Conservation (phyloP, 2,329 filamentous ascomycete genomes). For the Diplodia corticola region DNA sequence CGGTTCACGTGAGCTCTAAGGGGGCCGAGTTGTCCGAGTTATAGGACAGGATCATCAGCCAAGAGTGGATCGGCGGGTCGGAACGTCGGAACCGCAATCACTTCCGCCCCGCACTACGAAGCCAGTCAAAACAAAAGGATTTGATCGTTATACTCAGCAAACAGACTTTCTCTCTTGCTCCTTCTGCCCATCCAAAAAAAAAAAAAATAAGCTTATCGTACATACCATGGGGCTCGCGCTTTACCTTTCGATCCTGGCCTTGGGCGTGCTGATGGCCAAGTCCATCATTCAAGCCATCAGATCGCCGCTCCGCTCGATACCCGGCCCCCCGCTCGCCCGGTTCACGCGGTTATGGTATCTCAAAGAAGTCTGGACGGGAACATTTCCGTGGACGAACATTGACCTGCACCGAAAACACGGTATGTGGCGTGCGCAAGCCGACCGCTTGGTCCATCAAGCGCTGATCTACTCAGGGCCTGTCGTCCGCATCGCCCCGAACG, state of each 20-base stretch:
- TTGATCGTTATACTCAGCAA: neutral
- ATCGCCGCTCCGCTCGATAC: neutral
- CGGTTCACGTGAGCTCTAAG: no score
- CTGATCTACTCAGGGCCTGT: constrained; percentile 32
- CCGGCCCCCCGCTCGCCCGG: neutral
- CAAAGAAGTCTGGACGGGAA: neutral
- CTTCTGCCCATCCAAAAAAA: no score
- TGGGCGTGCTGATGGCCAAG: neutral
- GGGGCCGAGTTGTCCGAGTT: no score
- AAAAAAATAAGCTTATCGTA: neutral
- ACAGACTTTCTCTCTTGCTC: neutral
- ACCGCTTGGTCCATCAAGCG: neutral
- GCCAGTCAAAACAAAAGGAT: no score
- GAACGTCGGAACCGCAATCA: no score
- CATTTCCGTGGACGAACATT: constrained; percentile 31
- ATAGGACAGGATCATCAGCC: no score
- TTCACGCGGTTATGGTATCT: neutral
- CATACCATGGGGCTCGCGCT: neutral
- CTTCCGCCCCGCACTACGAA: no score
- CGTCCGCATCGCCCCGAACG: constrained; percentile 35
- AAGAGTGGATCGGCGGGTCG: no score
- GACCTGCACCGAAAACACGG: constrained; percentile 31
- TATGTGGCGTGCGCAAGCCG: neutral
- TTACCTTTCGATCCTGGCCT: neutral
- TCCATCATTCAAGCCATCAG: neutral